Conservation (phyloP, 208 protist species). For the Leptomonas seymouri region DNA sequence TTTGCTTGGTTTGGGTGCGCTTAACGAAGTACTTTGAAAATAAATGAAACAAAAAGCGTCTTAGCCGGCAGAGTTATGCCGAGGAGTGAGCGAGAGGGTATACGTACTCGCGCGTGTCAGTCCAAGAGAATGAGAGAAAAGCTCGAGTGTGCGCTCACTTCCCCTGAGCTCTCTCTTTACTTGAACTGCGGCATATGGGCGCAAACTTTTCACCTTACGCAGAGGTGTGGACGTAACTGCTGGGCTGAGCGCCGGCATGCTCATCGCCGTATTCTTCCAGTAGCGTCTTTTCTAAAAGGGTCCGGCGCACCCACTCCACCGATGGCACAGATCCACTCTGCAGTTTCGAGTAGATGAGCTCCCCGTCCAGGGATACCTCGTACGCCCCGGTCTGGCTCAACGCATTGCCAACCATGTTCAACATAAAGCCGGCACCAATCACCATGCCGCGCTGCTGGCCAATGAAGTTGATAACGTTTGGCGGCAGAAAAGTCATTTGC, state of each 20-base stretch:
- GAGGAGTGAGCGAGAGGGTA: neutral
- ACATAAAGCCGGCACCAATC: constrained; percentile 50
- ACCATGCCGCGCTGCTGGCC: constrained; percentile 48
- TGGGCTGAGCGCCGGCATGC: neutral
- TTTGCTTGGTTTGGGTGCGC: neutral
- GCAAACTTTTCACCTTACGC: neutral
- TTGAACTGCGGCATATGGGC: neutral
- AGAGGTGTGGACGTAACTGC: neutral
- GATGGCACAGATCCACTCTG: constrained; percentile 38
- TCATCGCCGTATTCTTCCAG: constrained; percentile 35
- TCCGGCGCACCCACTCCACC: constrained; percentile 27
- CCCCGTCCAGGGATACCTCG: constrained; percentile 70
- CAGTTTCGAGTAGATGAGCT: constrained; percentile 75
- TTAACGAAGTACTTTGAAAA: constrained; percentile 7
- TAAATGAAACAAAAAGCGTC: constrained; percentile 11
- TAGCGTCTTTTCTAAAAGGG: constrained; percentile 47
- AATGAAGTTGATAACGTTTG: constrained; percentile 34
- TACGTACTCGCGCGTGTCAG: no score
- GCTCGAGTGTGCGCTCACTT: neutral
- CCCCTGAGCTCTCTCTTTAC: neutral
- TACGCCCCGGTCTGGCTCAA: constrained; percentile 65
- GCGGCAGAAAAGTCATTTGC: constrained; percentile 42
- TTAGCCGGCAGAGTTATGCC: neutral
- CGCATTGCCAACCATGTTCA: constrained; percentile 58
- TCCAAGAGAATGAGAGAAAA: neutral